Evolutionary conservation across 345 rosid species (phyloP).

Genomic region (Bruguiera gymnorhiza): DNA sequence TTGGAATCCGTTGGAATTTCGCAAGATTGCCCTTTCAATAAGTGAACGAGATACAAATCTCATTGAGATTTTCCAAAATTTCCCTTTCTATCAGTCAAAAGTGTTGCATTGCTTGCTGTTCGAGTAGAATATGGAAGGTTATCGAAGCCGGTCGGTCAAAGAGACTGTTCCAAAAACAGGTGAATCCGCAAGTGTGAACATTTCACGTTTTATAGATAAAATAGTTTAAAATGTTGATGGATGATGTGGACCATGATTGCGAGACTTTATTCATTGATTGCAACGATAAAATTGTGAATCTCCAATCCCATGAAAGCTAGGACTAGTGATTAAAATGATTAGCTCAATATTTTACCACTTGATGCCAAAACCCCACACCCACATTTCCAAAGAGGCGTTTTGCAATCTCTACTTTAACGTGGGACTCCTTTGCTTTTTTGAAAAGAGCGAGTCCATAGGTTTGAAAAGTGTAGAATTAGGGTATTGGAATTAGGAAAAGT

Average conservation of each 20-base stretch:
- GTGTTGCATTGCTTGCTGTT: too few species aligned
- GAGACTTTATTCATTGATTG: constrained; percentile 21
- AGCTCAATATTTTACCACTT: constrained; percentile 27
- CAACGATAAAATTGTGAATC: constrained; percentile 16
- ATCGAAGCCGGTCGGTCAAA: too few species aligned
- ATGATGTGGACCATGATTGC: constrained; percentile 32
- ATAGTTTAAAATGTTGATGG: background rate
- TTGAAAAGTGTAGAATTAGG: constrained; percentile 39
- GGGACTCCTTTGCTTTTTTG: constrained; percentile 32
- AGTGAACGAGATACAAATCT: too few species aligned
- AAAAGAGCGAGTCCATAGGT: constrained; percentile 37
- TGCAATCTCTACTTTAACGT: background rate
- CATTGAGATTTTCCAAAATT: too few species aligned
- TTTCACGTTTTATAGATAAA: too few species aligned
- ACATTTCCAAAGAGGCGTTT: constrained; percentile 23
- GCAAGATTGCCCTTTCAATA: too few species aligned
- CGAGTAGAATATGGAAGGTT: too few species aligned
- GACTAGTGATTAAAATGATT: constrained; percentile 48
- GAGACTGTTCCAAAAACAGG: too few species aligned
- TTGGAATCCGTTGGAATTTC: too few species aligned
- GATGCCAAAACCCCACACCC: constrained; percentile 18
- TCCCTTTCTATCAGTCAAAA: too few species aligned
- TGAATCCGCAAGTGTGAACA: too few species aligned
- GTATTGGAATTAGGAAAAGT: constrained; percentile 48
- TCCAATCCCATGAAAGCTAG: constrained; percentile 36